These are phyloP conservation scores for Dimocarpus longan DNA, from an alignment of 345 rosid species.

Conservation along the genomic window DNA sequence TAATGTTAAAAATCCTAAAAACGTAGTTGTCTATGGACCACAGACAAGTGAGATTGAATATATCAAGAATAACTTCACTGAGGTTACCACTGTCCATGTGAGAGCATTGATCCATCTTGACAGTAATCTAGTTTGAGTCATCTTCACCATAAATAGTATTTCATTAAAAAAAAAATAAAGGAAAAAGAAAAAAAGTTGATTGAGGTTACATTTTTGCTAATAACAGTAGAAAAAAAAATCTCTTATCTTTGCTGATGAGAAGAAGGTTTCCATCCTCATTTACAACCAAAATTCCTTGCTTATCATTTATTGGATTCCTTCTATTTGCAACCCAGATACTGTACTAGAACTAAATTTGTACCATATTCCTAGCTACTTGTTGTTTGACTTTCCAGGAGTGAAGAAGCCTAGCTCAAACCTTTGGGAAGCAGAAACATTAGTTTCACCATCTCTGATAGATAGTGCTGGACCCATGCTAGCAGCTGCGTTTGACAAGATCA, in stretches of 20 bases:
- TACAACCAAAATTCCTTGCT: constrained; percentile 32
- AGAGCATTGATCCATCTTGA: too few relatives aligned
- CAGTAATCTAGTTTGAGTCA: too few relatives aligned
- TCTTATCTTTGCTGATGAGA: constrained; percentile 22
- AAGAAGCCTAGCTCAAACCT: constrained; percentile 37
- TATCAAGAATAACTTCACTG: too few relatives aligned
- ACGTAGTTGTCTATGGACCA: background rate
- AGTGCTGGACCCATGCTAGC: constrained; percentile 16
- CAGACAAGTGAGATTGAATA: too few relatives aligned
- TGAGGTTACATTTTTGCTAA: too few relatives aligned
- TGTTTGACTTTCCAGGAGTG: background rate
- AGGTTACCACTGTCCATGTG: too few relatives aligned
- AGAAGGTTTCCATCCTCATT: constrained; percentile 29
- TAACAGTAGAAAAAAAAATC: too few relatives aligned
- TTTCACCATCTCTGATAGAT: constrained; percentile 24
- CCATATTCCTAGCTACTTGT: too few relatives aligned
- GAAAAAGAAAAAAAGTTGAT: too few relatives aligned
- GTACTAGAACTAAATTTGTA: background rate
- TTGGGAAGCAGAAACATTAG: background rate
- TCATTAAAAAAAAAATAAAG: too few relatives aligned
- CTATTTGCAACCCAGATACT: constrained; percentile 53
- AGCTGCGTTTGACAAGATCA: background rate
- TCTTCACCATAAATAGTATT: too few relatives aligned
- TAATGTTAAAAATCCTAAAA: too few relatives aligned
- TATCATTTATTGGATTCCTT: constrained; percentile 29